phyloP scores from a whole-genome alignment of 192 early-diverging fungal species.

The Coemansia sp. region DNA sequence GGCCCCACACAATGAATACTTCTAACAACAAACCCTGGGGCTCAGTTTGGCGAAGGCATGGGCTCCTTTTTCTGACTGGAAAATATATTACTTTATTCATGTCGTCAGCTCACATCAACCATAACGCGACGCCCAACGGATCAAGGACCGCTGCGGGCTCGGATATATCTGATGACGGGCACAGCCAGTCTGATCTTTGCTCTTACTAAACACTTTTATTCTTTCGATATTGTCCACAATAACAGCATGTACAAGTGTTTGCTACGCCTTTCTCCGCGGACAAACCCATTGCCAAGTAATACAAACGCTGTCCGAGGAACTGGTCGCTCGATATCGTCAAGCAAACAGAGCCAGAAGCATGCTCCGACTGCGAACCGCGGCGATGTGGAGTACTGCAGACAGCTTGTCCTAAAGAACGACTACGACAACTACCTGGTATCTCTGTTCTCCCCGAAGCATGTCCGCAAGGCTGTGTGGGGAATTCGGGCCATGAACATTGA shows the following conservation, averaged over 20 bases:
- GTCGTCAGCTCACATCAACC: no score
- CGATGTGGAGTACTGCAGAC: constrained; percentile 49
- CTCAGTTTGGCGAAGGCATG: no score
- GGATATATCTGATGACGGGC: no score
- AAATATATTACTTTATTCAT: no score
- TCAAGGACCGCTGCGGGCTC: no score
- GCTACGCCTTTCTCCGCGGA: background rate
- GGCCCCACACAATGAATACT: constrained; percentile 10
- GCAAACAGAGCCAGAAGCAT: background rate
- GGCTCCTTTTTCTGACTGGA: no score
- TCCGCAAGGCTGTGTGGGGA: constrained; percentile 70
- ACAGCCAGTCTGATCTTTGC: no score
- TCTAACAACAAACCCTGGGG: background rate
- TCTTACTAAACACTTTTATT: no score
- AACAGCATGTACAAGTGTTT: background rate
- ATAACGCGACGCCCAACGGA: no score
- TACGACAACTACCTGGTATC: constrained; percentile 77
- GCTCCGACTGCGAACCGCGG: constrained; percentile 11
- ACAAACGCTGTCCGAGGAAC: background rate
- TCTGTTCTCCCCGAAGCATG: constrained; percentile 70
- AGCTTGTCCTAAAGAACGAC: constrained; percentile 60
- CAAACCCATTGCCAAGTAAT: background rate
- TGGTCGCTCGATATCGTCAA: background rate
- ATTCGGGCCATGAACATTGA: constrained; percentile 91
- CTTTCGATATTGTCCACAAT: background rate